Evolutionary conservation across 805 yeast species (phyloP).

Genomic region (Wickerhamiella alocasiicola): DNA sequence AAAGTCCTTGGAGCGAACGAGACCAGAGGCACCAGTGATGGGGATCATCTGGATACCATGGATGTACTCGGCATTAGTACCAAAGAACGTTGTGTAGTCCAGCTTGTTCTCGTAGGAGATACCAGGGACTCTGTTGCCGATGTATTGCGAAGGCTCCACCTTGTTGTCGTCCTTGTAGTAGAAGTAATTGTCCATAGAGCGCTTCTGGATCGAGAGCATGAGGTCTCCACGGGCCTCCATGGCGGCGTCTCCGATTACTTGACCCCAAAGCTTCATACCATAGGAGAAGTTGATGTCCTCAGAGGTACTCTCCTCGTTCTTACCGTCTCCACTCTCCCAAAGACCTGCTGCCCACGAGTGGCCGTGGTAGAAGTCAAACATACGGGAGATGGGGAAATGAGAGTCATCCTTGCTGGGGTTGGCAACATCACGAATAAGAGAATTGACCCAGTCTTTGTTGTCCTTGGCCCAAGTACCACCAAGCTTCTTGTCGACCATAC

Average conservation of each 20-base stretch:
- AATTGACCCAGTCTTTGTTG: constrained; percentile 47
- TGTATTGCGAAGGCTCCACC: constrained; percentile 41
- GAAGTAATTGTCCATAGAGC: constrained; percentile 46
- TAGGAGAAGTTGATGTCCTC: constrained; percentile 67
- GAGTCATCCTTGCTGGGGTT: constrained; percentile 42
- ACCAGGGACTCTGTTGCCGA: constrained; percentile 60
- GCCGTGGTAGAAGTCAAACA: constrained; percentile 63
- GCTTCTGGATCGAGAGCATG: constrained; percentile 44
- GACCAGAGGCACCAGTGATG: constrained; percentile 48
- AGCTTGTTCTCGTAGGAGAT: constrained; percentile 64
- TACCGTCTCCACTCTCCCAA: constrained; percentile 52
- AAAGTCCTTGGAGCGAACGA: constrained; percentile 39
- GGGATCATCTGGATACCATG: constrained; percentile 80
- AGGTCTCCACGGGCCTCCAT: constrained; percentile 49
- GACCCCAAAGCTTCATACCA: constrained; percentile 63
- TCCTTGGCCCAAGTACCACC: constrained; percentile 41
- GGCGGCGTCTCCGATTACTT: constrained; percentile 39
- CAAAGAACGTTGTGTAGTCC: constrained; percentile 66
- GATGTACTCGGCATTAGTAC: constrained; percentile 48
- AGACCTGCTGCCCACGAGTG: constrained; percentile 75
- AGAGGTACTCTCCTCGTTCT: constrained; percentile 58
- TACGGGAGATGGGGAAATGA: constrained; percentile 54
- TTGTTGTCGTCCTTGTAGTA: constrained; percentile 37
- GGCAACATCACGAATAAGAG: constrained; percentile 54
- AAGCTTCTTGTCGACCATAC: constrained; percentile 39